Percentiles rank a stretch among this genome's conserved stretches.
phyloP scores from a whole-genome alignment of 129 eudicot species.

The Helianthus tuberosus region DNA sequence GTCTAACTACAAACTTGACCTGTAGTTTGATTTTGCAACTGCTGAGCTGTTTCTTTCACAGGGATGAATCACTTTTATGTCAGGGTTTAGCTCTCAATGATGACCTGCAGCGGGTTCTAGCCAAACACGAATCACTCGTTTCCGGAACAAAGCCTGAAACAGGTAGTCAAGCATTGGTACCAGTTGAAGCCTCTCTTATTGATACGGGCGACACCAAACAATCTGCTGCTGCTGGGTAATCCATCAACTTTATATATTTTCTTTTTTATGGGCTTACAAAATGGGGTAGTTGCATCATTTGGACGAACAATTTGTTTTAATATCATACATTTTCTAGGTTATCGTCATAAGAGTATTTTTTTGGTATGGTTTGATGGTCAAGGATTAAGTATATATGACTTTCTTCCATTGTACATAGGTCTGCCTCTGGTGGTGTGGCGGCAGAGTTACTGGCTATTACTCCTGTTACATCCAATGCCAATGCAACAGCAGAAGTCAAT shows the following conservation, averaged over 20 bases:
- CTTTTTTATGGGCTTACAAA: not conserved
- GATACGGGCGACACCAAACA: slow-evolving; percentile 72
- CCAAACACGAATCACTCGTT: slow-evolving; percentile 73
- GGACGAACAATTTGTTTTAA: not conserved
- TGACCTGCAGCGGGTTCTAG: slow-evolving; percentile 79
- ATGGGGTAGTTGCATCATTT: slow-evolving; percentile 1
- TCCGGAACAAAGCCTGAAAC: slow-evolving; percentile 55
- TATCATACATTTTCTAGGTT: not conserved
- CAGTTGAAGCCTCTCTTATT: slow-evolving; percentile 70
- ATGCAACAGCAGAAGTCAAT: slow-evolving; percentile 36
- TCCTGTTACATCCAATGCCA: slow-evolving; percentile 46
- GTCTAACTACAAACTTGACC: slow-evolving; percentile 17
- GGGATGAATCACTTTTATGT: slow-evolving; percentile 87
- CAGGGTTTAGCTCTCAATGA: slow-evolving; percentile 92
- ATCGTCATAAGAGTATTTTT: not conserved
- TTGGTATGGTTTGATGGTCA: slow-evolving; percentile 13
- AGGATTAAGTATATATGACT: not conserved
- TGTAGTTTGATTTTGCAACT: slow-evolving; percentile 12
- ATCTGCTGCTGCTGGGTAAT: slow-evolving; percentile 39
- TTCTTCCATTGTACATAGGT: slow-evolving; percentile 39
- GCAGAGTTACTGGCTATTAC: slow-evolving; percentile 50
- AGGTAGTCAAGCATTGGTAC: slow-evolving; percentile 42
- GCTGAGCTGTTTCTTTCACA: slow-evolving; percentile 30
- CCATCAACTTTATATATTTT: slow-evolving; percentile 18
- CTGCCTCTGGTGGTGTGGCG: slow-evolving; percentile 46